Evolutionary conservation across 805 yeast genomes (phyloP).

Genomic region (Kodamaea leandrae): DNA sequence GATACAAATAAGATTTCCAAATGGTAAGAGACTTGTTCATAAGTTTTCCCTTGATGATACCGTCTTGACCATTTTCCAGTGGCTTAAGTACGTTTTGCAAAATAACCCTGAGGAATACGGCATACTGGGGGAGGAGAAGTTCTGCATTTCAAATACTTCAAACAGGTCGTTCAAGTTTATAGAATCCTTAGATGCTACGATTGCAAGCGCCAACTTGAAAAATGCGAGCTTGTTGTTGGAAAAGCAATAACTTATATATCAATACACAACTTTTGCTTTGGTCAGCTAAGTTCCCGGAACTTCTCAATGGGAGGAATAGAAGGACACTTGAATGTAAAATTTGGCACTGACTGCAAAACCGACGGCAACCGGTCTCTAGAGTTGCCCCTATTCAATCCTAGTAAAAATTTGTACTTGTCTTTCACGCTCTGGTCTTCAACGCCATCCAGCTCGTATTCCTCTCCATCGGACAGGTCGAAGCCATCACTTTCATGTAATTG

Average conservation of each 20-base stretch:
- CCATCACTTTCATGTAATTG: constrained; percentile 8
- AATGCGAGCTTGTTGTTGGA: constrained; percentile 82
- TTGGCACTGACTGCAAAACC: constrained; percentile 3
- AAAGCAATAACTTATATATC: constrained; percentile 4
- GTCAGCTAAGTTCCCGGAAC: constrained; percentile 15
- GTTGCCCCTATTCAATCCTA: constrained; percentile 10
- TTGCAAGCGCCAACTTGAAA: constrained; percentile 73
- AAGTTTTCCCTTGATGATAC: constrained; percentile 59
- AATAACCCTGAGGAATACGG: constrained; percentile 49
- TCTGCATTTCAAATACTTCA: constrained; percentile 33
- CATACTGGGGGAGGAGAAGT: constrained; percentile 37
- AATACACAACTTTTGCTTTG: neutral
- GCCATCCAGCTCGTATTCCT: constrained; percentile 4
- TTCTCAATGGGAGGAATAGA: constrained; percentile 27
- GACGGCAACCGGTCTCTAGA: constrained; percentile 3
- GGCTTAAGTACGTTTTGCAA: constrained; percentile 57
- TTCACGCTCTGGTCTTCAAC: constrained; percentile 9
- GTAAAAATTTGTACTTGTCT: constrained; percentile 12
- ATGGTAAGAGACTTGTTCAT: constrained; percentile 78
- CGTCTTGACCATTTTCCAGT: constrained; percentile 60
- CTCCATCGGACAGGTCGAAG: constrained; percentile 5
- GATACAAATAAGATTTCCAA: constrained; percentile 84
- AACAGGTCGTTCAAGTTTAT: constrained; percentile 48
- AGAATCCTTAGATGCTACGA: constrained; percentile 55
- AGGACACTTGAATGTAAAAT: constrained; percentile 9